Conservation (phyloP, 805 yeast species). For the Metschnikowia arizonensis region DNA sequence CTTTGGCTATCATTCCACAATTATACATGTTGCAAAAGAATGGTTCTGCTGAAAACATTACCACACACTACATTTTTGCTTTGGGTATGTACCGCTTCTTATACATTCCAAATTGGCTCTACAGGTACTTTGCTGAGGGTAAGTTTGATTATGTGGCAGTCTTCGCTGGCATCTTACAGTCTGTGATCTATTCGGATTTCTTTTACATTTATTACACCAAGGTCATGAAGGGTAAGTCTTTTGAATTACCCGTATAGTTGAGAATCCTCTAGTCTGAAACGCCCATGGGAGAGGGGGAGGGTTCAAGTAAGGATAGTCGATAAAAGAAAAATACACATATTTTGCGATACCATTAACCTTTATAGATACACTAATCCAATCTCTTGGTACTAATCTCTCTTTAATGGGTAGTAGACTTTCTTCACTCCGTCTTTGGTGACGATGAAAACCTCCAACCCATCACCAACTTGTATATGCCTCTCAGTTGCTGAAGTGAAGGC, state of each 20-base stretch:
- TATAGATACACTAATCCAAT: background rate
- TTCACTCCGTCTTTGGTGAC: slow-evolving; percentile 92
- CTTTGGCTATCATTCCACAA: slow-evolving; percentile 90
- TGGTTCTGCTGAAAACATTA: slow-evolving; percentile 82
- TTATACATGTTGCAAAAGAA: slow-evolving; percentile 83
- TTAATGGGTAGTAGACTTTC: slow-evolving; percentile 77
- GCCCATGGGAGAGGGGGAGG: background rate
- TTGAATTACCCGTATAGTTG: slow-evolving; percentile 59
- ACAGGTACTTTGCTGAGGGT: slow-evolving; percentile 67
- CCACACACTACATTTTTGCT: slow-evolving; percentile 91
- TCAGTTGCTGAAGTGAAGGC: slow-evolving; percentile 96
- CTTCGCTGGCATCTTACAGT: slow-evolving; percentile 79
- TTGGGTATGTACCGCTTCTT: slow-evolving; percentile 85
- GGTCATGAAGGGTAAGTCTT: slow-evolving; percentile 75
- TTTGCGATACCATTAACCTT: background rate
- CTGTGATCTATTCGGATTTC: slow-evolving; percentile 88
- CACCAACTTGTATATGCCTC: slow-evolving; percentile 98
- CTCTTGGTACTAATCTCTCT: slow-evolving; percentile 59
- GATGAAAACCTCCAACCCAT: slow-evolving; percentile 84
- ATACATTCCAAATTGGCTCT: slow-evolving; percentile 93
- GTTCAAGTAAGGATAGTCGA: background rate
- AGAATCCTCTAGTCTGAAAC: background rate
- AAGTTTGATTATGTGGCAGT: slow-evolving; percentile 68
- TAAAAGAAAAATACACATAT: background rate
- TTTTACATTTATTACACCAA: slow-evolving; percentile 80